Percentiles rank a stretch among this genome's conserved stretches.
phyloP scores from a whole-genome alignment of 2,329 filamentous ascomycete genomes.

The Cadophora gregata region DNA sequence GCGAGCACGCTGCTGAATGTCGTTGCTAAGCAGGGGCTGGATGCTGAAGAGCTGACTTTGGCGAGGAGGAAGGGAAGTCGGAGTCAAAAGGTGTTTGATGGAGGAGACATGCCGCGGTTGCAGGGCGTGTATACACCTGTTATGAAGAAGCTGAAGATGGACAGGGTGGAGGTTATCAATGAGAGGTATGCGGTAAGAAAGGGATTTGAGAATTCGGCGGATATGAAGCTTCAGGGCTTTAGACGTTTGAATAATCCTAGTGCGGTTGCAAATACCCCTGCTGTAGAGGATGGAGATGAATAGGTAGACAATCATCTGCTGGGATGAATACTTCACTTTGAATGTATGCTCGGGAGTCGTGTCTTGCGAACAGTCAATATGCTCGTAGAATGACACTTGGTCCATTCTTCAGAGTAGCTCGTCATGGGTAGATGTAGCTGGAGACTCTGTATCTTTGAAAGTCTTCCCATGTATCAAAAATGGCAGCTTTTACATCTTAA shows the following conservation, averaged over 20 bases:
- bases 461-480: no score
- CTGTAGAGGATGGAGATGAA: conserved; percentile 43
- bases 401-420: no score
- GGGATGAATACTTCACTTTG: background rate
- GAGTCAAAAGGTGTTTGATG: conserved; percentile 56
- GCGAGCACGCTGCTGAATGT: conserved; percentile 75
- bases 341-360: background rate
- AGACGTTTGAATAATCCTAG: conserved; percentile 34
- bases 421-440: no score
- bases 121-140: conserved; percentile 62
- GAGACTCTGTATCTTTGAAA: no score
- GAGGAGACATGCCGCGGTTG: conserved; percentile 57
- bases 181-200: conserved; percentile 66
- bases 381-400: no score
- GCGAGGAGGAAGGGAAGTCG: conserved; percentile 44
- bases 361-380: no score
- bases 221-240: conserved; percentile 46
- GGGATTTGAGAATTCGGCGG: conserved; percentile 60
- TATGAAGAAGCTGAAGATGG: conserved; percentile 56
- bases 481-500: no score
- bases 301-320: conserved; percentile 27
- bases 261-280: conserved; percentile 9
- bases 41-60: conserved; percentile 35
- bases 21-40: conserved; percentile 51
- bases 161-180: conserved; percentile 61